Percentiles rank a stretch among this genome's conserved stretches.
Evolutionary conservation across 1,139 yeast species (phyloP).

Genomic region (Groenewaldozyma auringiensis): DNA sequence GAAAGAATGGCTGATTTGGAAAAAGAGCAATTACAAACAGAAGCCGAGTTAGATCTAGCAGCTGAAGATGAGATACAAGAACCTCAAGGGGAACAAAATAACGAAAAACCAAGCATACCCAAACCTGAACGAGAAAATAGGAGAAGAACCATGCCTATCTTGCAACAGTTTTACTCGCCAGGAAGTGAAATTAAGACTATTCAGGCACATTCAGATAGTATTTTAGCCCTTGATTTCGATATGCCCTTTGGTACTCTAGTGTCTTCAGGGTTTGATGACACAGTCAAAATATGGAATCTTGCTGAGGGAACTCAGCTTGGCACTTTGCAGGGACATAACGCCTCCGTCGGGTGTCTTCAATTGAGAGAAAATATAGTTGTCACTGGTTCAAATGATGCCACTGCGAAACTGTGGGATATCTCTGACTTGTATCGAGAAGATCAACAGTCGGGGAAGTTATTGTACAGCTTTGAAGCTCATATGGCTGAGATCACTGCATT

Average conservation of each 20-base stretch:
- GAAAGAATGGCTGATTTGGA: conserved; percentile 53
- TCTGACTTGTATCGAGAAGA: conserved; percentile 12
- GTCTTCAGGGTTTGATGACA: conserved; percentile 72
- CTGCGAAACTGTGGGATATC: conserved; percentile 53
- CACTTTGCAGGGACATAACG: conserved; percentile 32
- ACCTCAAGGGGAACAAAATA: conserved; percentile 18
- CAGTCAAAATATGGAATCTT: conserved; percentile 80
- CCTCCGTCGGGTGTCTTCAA: conserved; percentile 52
- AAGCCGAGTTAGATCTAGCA: conserved; percentile 38
- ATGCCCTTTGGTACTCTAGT: conserved; percentile 66
- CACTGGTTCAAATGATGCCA: conserved; percentile 59
- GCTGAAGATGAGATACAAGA: conserved; percentile 23
- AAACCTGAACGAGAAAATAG: conserved; percentile 9
- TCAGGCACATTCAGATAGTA: conserved; percentile 45
- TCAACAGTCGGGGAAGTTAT: conserved; percentile 23
- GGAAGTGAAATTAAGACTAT: conserved; percentile 48
- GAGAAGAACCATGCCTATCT: conserved; percentile 49
- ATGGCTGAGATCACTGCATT: conserved; percentile 57
- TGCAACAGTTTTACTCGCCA: conserved; percentile 53
- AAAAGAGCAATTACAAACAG: conserved; percentile 48
- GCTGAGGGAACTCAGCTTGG: conserved; percentile 38
- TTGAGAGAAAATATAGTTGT: conserved; percentile 46
- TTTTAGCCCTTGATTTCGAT: conserved; percentile 56
- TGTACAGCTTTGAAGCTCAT: conserved; percentile 52
- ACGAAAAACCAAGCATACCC: background rate